Evolutionary conservation across 331 rosid species (phyloP).

Genomic region (Spiraea crenata): DNA sequence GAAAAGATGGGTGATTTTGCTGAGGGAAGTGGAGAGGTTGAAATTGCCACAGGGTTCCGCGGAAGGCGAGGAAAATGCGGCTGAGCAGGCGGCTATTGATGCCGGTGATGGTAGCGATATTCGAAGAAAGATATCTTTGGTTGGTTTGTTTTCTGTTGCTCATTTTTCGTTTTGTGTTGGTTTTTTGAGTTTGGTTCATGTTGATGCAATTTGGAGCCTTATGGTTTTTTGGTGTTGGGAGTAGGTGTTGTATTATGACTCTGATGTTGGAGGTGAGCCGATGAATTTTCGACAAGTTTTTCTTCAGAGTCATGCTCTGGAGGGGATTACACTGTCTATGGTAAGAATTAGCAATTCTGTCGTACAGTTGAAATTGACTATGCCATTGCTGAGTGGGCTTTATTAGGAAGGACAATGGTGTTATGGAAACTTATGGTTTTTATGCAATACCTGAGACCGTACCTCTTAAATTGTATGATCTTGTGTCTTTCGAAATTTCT

Average conservation of each 20-base stretch:
- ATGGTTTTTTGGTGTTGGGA: constrained; percentile 17
- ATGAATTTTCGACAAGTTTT: constrained; percentile 83
- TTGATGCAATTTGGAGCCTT: background rate
- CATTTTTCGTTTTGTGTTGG: background rate
- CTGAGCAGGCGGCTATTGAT: constrained; percentile 46
- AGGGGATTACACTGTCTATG: constrained; percentile 90
- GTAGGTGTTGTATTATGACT: constrained; percentile 77
- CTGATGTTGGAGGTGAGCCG: constrained; percentile 86
- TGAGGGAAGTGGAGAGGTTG: constrained; percentile 64
- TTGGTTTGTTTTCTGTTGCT: constrained; percentile 11
- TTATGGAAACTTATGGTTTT: background rate
- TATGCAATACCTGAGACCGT: background rate
- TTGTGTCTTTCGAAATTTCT: constrained; percentile 38
- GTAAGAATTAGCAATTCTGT: constrained; percentile 33
- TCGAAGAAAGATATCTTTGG: constrained; percentile 67
- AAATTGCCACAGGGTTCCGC: constrained; percentile 37
- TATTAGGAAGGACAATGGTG: background rate
- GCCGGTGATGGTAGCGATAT: constrained; percentile 61
- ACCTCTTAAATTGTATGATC: constrained; percentile 19
- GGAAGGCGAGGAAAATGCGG: constrained; percentile 54
- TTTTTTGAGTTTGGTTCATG: background rate
- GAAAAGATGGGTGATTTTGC: constrained; percentile 83
- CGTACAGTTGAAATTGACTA: background rate
- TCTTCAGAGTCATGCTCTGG: constrained; percentile 96
- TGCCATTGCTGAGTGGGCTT: background rate